These are phyloP conservation scores for Clathrus columnatus DNA, from an alignment of 768 basidiomycete genomes.

Conservation along the genomic window DNA sequence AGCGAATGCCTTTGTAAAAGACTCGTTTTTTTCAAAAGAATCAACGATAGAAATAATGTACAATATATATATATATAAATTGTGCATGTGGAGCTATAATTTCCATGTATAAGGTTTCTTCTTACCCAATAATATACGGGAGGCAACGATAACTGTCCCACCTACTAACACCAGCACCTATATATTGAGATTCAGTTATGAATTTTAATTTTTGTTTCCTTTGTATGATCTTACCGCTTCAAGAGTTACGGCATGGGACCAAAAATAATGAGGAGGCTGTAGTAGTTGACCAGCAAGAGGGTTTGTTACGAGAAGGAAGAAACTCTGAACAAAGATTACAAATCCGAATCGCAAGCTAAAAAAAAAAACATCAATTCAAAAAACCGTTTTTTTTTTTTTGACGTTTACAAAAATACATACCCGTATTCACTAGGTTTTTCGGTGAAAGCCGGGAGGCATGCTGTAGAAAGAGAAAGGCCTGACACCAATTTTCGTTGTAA, in stretches of 20 bases:
- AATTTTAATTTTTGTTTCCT: too few species aligned
- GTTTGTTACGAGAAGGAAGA: slow-evolving; percentile 40
- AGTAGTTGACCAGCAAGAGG: slow-evolving; percentile 36
- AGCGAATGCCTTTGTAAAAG: too few species aligned
- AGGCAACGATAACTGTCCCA: too few species aligned
- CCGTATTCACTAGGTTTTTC: not conserved
- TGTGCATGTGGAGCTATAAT: too few species aligned
- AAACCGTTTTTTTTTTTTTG: too few species aligned
- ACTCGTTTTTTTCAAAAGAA: too few species aligned
- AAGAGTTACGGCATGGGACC: not conserved
- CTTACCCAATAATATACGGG: too few species aligned
- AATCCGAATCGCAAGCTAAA: slow-evolving; percentile 38
- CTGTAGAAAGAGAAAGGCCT: not conserved
- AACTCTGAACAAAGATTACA: slow-evolving; percentile 33
- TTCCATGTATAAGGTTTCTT: too few species aligned
- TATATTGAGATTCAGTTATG: too few species aligned
- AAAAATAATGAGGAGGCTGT: not conserved
- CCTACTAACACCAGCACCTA: too few species aligned
- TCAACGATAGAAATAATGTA: too few species aligned
- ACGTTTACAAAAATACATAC: not conserved
- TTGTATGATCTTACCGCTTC: not conserved
- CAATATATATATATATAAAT: too few species aligned
- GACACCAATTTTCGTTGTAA: not conserved
- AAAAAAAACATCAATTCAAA: not conserved
- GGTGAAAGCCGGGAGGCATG: not conserved